Base-by-base conservation (phyloP, 805 yeast genomes). In the Saccharomyces mikatae region DNA sequence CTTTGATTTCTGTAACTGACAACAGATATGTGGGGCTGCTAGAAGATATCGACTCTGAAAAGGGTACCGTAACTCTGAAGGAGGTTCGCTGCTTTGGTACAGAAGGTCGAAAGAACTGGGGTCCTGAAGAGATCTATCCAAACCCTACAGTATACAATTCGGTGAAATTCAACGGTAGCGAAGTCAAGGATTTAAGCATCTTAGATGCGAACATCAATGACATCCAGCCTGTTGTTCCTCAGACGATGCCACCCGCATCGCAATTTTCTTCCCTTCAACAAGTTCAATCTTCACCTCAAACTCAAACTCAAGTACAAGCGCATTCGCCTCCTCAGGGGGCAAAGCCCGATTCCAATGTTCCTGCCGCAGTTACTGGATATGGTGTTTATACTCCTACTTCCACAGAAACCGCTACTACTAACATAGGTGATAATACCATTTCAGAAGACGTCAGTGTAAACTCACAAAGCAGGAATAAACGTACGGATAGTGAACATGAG, bases 81-180 rank as follows among this genome's bases (percentile, higher is more conserved):
- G 76, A 83, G 53, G 98, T 92, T 50, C 79, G 89, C 57, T 83
- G 89, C 51, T 84, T 84, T 60, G 99, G 98, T 53, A 87, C 97
- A 22, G 98, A 92, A 71, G 97, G 96, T 30, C 81, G 98, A 64
- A 76, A 86, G 60, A 72, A 75, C 13, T 89, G 86, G 68, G 85
- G 87, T 2, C 74, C 78, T 14, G 76, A 80, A 58, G 95, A 89
- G 69, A 83, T 89, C 46, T 79, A 81, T 54, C 86, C 95, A 6
- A 84, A 88, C 21, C 71, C 76, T n/a, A 77, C 76, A 47, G 78
- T 85, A 14, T 88, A 82, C 71, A 91, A 87, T 28, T 80, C 80
- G 54, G 89, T 94, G 51, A 87, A 86, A 53, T 87, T 94, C 69
- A 82, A 91, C 62, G 99, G 99, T 41, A 81, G 87, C 27, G 97